Evolutionary conservation across 2,329 filamentous ascomycete genomes (phyloP), one percentile per base, ranked within the genome.

Genomic region (Ceratocystiopsis sp.): DNA sequence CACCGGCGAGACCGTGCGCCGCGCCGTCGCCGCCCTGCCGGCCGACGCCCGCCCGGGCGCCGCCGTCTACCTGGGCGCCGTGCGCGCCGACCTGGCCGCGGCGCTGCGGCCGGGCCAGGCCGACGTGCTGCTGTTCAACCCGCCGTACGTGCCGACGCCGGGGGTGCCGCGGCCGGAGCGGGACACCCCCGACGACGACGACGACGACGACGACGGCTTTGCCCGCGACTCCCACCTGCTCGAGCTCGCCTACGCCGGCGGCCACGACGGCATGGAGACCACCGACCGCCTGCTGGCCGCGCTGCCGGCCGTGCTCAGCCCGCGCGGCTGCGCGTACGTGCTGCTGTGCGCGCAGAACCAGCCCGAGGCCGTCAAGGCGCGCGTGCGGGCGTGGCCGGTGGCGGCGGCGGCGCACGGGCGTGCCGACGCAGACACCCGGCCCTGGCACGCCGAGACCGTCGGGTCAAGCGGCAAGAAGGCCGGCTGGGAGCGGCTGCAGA

Each of bases 41-140:
- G 45, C 1, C 41, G 60, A 59, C n/a, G 53, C 59, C 44, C 5
- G 35, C n/a, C 45, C 4, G 29, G 59, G 58, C 14, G 52, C 60
- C 42, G 69, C 64, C 3, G 53, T 62, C 10, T 84, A 80, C 52
- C 60, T 91, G 9, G 80, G 76, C 36, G 72, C 79, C 16, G 57
- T 80, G 21, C 76, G 76, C 46, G 79, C 74, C 2, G 84, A 96
- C 55, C 68, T 98, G 1, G 68, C 71, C 5, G 60, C 70, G 3
- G 64, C 78, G 1, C 62, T 93, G 36, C 68, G 71, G 9, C 55
- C 63, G 0, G 65, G 68, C 3, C 61, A 62, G 35, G 71, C 93
- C 6, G 91, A 98, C 56, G 71, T 98, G 12, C 69, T 98, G 48
- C 71, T 98, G 25, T 98, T 96, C 69, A 98, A 98, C 57, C 91